Base-by-base conservation (phyloP, 2,329 filamentous ascomycete genomes). In the Penicillium crustosum region DNA sequence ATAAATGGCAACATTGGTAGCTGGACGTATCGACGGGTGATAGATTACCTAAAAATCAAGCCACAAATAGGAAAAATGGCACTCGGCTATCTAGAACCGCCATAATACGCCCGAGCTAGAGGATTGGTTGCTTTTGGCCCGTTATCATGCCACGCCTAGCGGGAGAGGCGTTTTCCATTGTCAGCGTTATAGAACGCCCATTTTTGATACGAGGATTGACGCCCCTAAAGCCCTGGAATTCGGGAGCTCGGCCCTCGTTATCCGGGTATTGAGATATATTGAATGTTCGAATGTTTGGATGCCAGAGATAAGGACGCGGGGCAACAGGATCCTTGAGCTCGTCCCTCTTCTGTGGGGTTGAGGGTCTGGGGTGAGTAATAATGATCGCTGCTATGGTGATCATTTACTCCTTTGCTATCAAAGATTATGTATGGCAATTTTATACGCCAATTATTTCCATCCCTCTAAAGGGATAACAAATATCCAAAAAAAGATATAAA, bases 91-190 rank as follows among this genome's bases (percentile, higher is more conserved):
- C 54, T 45, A 25, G 27, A 52, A 52, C 54, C 25, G 48, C 33
- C 33, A 36, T 38, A 41, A 43, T 38, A 53, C 47, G 49, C 33
- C 55, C 39, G 49, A 43, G 48, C 47, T 41, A 21, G n/a, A 44
- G 49, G 23, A 53, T 54, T 53, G 47, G 44, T n/a, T 35, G 31
- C 31, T 43, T 31, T 25, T 27, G 50, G 45, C 44, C 57, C 35
- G 53, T 58, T 52, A 57, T 54, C 57, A 52, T 35, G 36, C 49
- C 31, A 27, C 25, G 53, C 9, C 9, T 21, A 21, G n/a, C 65
- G 64, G 62, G 59, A 66, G 62, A 62, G 62, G 65, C 64, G 63
- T 50, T 58, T 41, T 55, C 57, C 48, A 49, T 54, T 49, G 52
- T 52, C 45, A 49, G 56, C 57, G 50, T 58, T 59, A 66, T 57